A percentile compares a stretch with the other conserved stretches of the same genome.
These are phyloP conservation scores for Ashbya aceris DNA, from an alignment of 1,139 yeast genomes.

Conservation along the genomic window DNA sequence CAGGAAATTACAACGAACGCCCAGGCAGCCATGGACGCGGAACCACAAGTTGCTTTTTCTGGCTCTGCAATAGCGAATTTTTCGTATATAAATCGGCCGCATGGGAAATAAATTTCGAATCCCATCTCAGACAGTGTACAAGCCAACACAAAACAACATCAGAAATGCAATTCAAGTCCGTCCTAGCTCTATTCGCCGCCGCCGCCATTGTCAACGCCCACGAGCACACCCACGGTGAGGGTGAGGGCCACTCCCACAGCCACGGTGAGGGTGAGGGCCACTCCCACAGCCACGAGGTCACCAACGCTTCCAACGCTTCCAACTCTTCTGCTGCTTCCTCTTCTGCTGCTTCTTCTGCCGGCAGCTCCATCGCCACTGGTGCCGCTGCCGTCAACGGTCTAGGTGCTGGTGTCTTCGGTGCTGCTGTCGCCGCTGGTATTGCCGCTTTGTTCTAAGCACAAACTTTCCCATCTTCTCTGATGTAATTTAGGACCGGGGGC, in stretches of 20 bases:
- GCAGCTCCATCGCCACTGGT: slow-evolving; percentile 33
- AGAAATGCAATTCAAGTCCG: slow-evolving; percentile 53
- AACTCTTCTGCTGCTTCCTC: slow-evolving; percentile 19
- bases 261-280: slow-evolving; percentile 21
- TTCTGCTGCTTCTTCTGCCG: no score
- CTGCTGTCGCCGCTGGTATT: slow-evolving; percentile 67
- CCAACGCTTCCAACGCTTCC: slow-evolving; percentile 33
- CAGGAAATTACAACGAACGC: no score
- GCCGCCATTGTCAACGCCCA: slow-evolving; percentile 28
- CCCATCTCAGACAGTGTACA: no score
- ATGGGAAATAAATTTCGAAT: no score
- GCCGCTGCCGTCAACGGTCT: slow-evolving; percentile 46
- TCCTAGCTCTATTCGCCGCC: slow-evolving; percentile 33
- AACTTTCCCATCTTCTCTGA: not conserved
- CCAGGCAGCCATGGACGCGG: no score
- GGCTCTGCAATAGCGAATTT: no score
- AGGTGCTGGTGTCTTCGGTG: slow-evolving; percentile 60
- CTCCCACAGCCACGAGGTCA: slow-evolving; percentile 15
- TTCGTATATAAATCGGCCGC: no score
- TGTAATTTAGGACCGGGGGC: no score
- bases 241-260: slow-evolving; percentile 18
- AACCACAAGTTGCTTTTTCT: no score
- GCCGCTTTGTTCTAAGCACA: slow-evolving; percentile 51
- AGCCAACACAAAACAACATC: not conserved
- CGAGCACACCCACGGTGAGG: no score